Evolutionary conservation across 2,329 filamentous ascomycete genomes (phyloP).

Genomic region (Cercospora zeina): DNA sequence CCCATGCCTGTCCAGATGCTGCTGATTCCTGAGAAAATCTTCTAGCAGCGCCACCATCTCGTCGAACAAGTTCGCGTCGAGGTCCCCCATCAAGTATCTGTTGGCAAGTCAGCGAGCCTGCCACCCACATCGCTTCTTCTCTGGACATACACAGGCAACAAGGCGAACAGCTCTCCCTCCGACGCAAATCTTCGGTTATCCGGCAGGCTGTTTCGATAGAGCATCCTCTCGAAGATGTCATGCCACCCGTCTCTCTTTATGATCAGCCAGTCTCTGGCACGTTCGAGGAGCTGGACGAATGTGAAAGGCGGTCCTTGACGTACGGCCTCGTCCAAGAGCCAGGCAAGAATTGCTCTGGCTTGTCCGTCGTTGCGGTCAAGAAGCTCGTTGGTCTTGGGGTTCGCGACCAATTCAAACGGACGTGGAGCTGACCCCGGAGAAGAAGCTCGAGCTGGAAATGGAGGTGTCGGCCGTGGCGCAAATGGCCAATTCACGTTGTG

Average conservation of each 20-base stretch:
- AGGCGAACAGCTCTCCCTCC: neutral
- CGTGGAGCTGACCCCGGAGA: slow-evolving; percentile 3
- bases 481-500: neutral
- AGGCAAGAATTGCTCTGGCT: neutral
- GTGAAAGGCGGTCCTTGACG: neutral
- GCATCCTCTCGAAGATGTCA: neutral
- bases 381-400: neutral
- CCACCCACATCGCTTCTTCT: neutral
- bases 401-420: neutral
- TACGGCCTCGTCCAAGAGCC: neutral
- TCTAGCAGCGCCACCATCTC: slow-evolving; percentile 5
- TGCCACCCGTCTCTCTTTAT: neutral
- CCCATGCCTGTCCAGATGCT: slow-evolving; percentile 9
- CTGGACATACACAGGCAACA: neutral
- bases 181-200: neutral
- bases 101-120: neutral
- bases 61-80: neutral
- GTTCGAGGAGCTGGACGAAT: neutral
- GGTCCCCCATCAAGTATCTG: neutral
- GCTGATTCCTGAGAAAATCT: neutral
- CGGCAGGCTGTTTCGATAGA: slow-evolving; percentile 2
- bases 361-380: neutral
- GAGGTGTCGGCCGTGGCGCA: neutral
- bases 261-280: neutral
- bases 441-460: neutral